Evolutionary conservation across 73 alveolate genomes (phyloP).

Genomic region (Paramecium sonneborni): DNA sequence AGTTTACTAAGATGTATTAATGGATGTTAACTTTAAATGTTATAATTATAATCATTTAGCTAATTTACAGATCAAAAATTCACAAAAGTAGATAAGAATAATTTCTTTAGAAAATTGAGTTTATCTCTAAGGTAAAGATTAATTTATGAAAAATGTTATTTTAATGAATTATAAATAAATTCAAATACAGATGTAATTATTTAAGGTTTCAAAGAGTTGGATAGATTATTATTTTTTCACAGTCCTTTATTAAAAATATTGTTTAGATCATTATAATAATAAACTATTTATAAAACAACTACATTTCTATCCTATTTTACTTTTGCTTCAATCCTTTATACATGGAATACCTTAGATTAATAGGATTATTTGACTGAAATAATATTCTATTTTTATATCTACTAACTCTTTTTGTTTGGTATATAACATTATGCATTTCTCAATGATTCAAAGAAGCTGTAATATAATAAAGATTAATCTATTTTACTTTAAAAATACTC

Average conservation of each 20-base stretch:
- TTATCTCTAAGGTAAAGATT: background rate
- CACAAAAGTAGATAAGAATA: background rate
- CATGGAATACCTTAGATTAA: slow-evolving; percentile 6
- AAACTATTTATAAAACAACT: background rate
- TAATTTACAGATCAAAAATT: background rate
- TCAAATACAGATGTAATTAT: background rate
- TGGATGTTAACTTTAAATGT: background rate
- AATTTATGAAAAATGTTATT: background rate
- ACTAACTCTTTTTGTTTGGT: background rate
- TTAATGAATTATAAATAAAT: background rate
- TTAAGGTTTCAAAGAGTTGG: background rate
- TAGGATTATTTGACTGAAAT: background rate
- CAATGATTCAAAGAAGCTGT: background rate
- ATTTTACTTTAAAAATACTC: background rate
- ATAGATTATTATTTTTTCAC: background rate
- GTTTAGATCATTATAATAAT: background rate
- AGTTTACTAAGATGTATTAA: background rate
- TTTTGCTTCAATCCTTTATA: background rate
- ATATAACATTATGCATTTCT: background rate
- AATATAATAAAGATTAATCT: background rate
- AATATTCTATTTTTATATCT: background rate
- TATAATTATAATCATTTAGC: background rate
- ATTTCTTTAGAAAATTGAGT: background rate
- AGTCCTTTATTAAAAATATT: slow-evolving; percentile 11
- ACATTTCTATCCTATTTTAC: background rate